Conservation (phyloP, 306 rosid species). For the Trifolium repens region DNA sequence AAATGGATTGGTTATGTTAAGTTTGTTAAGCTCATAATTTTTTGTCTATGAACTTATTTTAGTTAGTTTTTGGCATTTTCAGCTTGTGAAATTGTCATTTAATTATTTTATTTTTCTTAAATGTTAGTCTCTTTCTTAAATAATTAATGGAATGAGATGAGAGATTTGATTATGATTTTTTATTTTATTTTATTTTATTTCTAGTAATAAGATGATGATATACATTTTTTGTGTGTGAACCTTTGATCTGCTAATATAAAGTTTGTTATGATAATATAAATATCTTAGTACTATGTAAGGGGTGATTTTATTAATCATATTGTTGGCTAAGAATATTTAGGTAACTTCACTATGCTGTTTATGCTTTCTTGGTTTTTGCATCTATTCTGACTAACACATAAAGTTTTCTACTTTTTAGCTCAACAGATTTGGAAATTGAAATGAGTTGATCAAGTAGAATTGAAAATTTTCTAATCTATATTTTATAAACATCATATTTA, state of each 20-base stretch:
- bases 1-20: conserved; percentile 35
- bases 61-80: conserved; percentile 20
- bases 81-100: not conserved
- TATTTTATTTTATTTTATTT: conserved; percentile 1
- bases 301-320: conserved; percentile 30
- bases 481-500: not conserved
- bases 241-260: not conserved
- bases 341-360: conserved; percentile 22
- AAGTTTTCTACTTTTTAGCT: conserved; percentile 26
- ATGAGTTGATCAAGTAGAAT: not conserved
- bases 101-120: no score
- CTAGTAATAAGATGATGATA: conserved; percentile 25
- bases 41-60: conserved; percentile 5
- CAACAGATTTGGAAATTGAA: not conserved
- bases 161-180: conserved; percentile 20
- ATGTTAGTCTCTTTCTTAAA: conserved; percentile 23
- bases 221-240: conserved; percentile 28
- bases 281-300: conserved; percentile 5
- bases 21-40: conserved; percentile 8
- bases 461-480: conserved; percentile 4
- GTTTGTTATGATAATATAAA: not conserved
- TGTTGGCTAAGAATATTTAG: conserved; percentile 27
- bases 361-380: conserved; percentile 23
- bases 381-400: conserved; percentile 10
- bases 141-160: conserved; percentile 33